Evolutionary conservation across 306 rosid species (phyloP), one percentile per base, ranked within the genome.

Genomic region (Gleditsia sinensis): DNA sequence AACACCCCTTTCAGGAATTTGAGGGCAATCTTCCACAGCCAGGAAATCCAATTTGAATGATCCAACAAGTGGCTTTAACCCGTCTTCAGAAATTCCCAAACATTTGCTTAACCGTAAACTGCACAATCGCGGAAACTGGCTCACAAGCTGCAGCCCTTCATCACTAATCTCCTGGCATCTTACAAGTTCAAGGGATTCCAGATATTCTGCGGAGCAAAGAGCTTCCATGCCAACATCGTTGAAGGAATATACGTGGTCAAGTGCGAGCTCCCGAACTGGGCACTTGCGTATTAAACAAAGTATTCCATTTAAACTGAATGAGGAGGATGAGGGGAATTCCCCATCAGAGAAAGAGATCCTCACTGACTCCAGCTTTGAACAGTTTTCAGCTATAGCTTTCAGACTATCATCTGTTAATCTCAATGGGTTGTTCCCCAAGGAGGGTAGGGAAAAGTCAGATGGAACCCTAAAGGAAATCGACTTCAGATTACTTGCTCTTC

Each of bases 121-220:
- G 24, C 77, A 45, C 75, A 93, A 51, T 21, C 74, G 78, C 3
- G 96, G 90, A 82, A 86, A 86, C 69, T 88, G 98, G 43, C 86
- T 69, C 77, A 81, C 96, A 9, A 89, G 97, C 84, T 89, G 97
- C 75, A 93, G 75, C 57, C 97, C 97, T 49, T 91, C 92, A 66
- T 93, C 98, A 49, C 86, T 91, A 25, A 93, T 89, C 84, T 91
- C 96, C 78, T 89, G 98, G 81, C 97, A 93, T 53, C 87, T 83
- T 25, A 79, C 88, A 30, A 93, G 97, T 81, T 86, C 97, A 68
- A 93, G 87, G 7, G 84, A 82, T 78, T 93, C 90, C 17, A 93
- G 94, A 86, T 80, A 69, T 36, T 81, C 86, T 33, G 92, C 90
- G 1, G 62, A 46, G 91, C 92, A 91, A 76, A 93, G 97, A 39